These are phyloP conservation scores for Borovskyia barvae DNA, from an alignment of 208 protist species.

Conservation along the genomic window DNA sequence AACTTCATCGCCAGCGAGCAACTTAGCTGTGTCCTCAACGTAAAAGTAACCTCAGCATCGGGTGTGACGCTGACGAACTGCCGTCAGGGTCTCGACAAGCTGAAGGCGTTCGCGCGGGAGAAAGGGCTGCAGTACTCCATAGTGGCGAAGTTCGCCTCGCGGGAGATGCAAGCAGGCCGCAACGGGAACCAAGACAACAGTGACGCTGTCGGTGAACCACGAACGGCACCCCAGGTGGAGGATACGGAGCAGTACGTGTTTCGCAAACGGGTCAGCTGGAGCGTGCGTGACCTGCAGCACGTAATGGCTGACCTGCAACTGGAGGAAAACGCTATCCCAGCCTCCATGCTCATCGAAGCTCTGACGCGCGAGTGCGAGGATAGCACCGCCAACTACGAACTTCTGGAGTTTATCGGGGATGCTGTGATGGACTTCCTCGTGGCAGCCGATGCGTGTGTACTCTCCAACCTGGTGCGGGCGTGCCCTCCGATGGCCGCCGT, in stretches of 20 bases:
- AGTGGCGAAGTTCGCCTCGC: neutral
- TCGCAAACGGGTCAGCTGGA: conserved; percentile 19
- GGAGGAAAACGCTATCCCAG: conserved; percentile 7
- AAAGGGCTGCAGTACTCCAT: conserved; percentile 14
- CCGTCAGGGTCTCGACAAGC: conserved; percentile 10
- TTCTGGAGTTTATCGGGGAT: conserved; percentile 68
- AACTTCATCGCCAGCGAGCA: conserved; percentile 12
- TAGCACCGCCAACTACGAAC: conserved; percentile 49
- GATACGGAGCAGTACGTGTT: conserved; percentile 13
- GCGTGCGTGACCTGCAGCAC: conserved; percentile 7
- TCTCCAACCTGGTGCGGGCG: conserved; percentile 10
- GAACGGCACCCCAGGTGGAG: neutral
- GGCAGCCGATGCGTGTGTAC: conserved; percentile 29
- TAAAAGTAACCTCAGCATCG: neutral
- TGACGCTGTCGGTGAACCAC: neutral
- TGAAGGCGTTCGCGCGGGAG: conserved; percentile 15
- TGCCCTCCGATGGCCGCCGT: neutral
- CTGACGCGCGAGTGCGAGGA: conserved; percentile 60
- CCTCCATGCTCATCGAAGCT: conserved; percentile 19
- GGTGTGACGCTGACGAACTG: conserved; percentile 1
- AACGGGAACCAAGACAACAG: neutral
- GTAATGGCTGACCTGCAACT: conserved; percentile 16
- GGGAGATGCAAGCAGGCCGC: neutral
- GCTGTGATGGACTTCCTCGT: conserved; percentile 71
- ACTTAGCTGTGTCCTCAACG: conserved; percentile 12